Percentiles rank a stretch among this genome's conserved stretches.
These are phyloP conservation scores for Berberis vulgaris DNA, from an alignment of 164 flowering plant species.

Conservation along the genomic window DNA sequence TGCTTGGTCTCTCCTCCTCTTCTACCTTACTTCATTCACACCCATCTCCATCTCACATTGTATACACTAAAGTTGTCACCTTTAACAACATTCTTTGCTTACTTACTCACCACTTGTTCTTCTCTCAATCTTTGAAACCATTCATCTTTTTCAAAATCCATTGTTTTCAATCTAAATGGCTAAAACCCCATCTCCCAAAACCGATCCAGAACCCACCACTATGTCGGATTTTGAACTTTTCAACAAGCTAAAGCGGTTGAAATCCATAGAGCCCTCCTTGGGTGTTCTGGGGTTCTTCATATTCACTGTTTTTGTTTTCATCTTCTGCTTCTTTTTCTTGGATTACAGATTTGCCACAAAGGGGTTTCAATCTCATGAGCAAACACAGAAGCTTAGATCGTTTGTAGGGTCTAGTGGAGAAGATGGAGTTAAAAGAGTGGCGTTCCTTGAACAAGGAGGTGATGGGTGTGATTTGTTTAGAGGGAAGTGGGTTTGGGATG, in stretches of 20 bases:
- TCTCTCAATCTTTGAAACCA: background rate
- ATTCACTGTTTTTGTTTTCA: conserved; percentile 25
- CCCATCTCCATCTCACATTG: conserved; percentile 13
- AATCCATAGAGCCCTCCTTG: conserved; percentile 42
- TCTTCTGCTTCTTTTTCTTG: conserved; percentile 57
- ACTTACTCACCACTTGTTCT: background rate
- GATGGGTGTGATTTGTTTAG: conserved; percentile 53
- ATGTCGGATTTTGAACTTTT: conserved; percentile 1
- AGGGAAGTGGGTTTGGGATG: conserved; percentile 89
- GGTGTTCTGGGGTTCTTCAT: conserved; percentile 48
- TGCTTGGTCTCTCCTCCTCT: conserved; percentile 10
- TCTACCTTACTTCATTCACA: conserved; percentile 33
- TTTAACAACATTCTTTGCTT: too few species aligned
- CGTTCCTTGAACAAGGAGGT: conserved; percentile 29
- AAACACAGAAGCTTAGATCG: conserved; percentile 36
- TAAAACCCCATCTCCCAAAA: conserved; percentile 16
- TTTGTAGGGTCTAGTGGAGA: conserved; percentile 16
- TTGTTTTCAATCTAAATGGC: conserved; percentile 15
- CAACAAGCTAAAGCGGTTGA: conserved; percentile 49
- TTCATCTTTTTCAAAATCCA: background rate
- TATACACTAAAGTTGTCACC: too few species aligned
- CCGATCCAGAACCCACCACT: background rate
- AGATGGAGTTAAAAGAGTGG: conserved; percentile 7
- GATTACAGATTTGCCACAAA: conserved; percentile 42
- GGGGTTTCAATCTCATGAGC: conserved; percentile 24